phyloP scores from a whole-genome alignment of 371 early-diverging fungal species.

The Conidiobolus incongruus region DNA sequence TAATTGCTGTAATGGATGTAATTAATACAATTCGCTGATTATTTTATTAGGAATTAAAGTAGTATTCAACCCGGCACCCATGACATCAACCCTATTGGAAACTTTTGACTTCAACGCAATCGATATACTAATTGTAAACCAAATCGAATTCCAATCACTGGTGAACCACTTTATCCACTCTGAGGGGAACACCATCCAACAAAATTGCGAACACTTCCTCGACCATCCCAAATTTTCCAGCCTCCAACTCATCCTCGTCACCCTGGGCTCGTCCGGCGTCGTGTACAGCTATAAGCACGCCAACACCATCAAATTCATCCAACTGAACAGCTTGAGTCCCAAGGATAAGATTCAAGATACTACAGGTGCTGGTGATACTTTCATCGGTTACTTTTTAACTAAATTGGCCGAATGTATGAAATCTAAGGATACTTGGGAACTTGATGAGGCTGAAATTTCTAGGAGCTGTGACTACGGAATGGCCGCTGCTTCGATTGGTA shows the following conservation, averaged over 20 bases:
- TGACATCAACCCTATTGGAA: not conserved
- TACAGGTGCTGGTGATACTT: conserved; percentile 45
- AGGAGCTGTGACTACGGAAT: conserved; percentile 20
- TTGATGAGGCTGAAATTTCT: conserved; percentile 13
- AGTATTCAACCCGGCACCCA: not conserved
- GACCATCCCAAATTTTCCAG: conserved; percentile 14
- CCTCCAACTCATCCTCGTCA: conserved; percentile 29
- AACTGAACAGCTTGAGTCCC: conserved; percentile 16
- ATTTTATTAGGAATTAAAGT: not conserved
- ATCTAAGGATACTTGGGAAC: conserved; percentile 13
- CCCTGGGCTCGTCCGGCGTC: conserved; percentile 46
- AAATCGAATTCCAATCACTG: not conserved
- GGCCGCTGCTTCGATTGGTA: conserved; percentile 26
- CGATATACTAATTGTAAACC: not conserved
- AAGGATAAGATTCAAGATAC: conserved; percentile 35
- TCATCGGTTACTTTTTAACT: conserved; percentile 55
- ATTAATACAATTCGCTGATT: not conserved
- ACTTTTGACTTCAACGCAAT: not conserved
- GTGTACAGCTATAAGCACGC: conserved; percentile 9
- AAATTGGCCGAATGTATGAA: conserved; percentile 17
- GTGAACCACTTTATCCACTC: conserved; percentile 12
- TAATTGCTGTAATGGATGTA: not conserved
- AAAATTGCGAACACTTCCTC: conserved; percentile 7
- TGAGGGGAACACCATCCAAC: conserved; percentile 1
- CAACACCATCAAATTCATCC: conserved; percentile 1